These are phyloP conservation scores for Penicillium alfredii DNA, from an alignment of 495 filamentous ascomycete species.

Conservation along the genomic window DNA sequence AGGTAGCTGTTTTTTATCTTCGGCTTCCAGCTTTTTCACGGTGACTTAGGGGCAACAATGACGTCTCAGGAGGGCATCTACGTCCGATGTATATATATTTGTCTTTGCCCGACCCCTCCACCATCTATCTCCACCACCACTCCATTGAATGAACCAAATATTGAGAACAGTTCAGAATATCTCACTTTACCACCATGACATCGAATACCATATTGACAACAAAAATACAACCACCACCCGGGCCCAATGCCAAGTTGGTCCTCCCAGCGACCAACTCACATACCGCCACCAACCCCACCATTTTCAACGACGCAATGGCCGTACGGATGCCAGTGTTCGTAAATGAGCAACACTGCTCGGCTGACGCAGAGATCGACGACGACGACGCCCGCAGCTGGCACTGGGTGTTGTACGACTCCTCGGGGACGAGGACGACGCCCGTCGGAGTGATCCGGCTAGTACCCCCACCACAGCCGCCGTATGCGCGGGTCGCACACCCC, in stretches of 20 bases:
- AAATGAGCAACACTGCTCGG: conserved; percentile 62
- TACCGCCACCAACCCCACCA: conserved; percentile 40
- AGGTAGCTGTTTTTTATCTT: too few relatives aligned
- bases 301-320: conserved; percentile 71
- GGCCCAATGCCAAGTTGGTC: conserved; percentile 9
- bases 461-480: conserved; percentile 64
- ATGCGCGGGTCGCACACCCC: conserved; percentile 36
- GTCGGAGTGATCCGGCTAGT: conserved; percentile 73
- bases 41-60: too few relatives aligned
- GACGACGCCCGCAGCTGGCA: conserved; percentile 77
- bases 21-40: too few relatives aligned
- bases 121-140: too few relatives aligned
- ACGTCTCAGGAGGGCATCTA: too few relatives aligned
- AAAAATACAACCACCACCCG: conserved; percentile 21
- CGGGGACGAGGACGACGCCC: background rate
- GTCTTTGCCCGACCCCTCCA: too few relatives aligned
- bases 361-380: conserved; percentile 66
- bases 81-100: too few relatives aligned
- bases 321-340: conserved; percentile 76
- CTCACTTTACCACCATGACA: conserved; percentile 1
- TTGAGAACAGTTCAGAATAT: conserved; percentile 4
- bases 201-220: conserved; percentile 12
- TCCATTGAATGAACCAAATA: too few relatives aligned
- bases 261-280: conserved; percentile 17
- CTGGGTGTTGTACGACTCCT: conserved; percentile 62